phyloP scores from a whole-genome alignment of 371 early-diverging fungal species.

The Coemansia sp. region DNA sequence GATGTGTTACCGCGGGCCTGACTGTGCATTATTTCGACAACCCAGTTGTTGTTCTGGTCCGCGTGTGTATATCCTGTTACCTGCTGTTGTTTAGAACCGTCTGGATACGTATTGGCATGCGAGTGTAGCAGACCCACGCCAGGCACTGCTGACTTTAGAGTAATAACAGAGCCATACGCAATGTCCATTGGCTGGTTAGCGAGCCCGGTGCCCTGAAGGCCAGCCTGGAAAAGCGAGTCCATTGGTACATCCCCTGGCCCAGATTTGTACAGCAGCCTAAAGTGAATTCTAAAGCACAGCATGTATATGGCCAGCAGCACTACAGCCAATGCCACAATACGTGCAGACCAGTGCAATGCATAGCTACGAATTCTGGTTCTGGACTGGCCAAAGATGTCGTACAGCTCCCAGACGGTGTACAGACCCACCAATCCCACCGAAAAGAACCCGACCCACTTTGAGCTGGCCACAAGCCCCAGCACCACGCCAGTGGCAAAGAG shows the following conservation, averaged over 20 bases:
- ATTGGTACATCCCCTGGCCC: slow-evolving; percentile 98
- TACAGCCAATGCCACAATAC: slow-evolving; percentile 79
- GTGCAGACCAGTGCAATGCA: slow-evolving; percentile 74
- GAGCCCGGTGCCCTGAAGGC: slow-evolving; percentile 83
- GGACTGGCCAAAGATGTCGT: slow-evolving; percentile 77
- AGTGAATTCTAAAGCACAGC: slow-evolving; percentile 89
- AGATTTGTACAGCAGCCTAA: slow-evolving; percentile 80
- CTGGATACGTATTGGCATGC: slow-evolving; percentile 92
- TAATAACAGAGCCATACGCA: slow-evolving; percentile 91
- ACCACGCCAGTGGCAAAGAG: slow-evolving; percentile 85
- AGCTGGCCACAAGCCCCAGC: slow-evolving; percentile 89
- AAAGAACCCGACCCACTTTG: slow-evolving; percentile 99
- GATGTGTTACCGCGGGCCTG: slow-evolving; percentile 52
- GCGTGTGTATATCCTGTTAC: slow-evolving; percentile 98
- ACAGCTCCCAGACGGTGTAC: slow-evolving; percentile 93
- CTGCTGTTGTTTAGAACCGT: slow-evolving; percentile 94
- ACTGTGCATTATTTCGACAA: slow-evolving; percentile 58
- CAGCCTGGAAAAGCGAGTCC: slow-evolving; percentile 97
- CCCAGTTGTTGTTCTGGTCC: slow-evolving; percentile 97
- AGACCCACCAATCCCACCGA: slow-evolving; percentile 93
- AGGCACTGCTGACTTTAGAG: slow-evolving; percentile 74
- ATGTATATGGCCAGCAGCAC: slow-evolving; percentile 90
- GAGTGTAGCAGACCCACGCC: slow-evolving; percentile 99
- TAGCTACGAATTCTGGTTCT: slow-evolving; percentile 73
- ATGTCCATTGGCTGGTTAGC: slow-evolving; percentile 84